A percentile compares a stretch with the other conserved stretches of the same genome.
phyloP scores from a whole-genome alignment of 805 yeast species.

The Saccharomyces paradoxus region DNA sequence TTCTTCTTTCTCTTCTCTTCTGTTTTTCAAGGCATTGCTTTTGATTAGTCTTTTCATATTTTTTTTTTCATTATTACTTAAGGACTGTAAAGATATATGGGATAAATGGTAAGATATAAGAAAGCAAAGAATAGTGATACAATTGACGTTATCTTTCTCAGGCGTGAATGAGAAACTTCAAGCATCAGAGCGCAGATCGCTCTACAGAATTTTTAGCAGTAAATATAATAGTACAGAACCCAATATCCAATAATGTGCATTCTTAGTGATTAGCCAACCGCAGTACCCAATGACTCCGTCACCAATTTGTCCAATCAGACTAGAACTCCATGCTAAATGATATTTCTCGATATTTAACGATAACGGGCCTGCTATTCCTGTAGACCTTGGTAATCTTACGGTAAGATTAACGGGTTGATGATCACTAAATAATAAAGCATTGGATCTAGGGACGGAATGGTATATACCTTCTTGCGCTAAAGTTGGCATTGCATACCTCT shows the following conservation, averaged over 20 bases:
- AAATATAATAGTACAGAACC: not conserved
- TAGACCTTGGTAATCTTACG: constrained; percentile 36
- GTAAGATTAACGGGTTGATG: constrained; percentile 69
- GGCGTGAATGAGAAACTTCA: not conserved
- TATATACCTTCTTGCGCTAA: constrained; percentile 36
- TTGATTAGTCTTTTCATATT: not conserved
- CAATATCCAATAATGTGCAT: constrained; percentile 7
- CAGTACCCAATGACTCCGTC: constrained; percentile 22
- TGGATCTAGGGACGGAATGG: constrained; percentile 33
- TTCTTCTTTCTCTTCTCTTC: not conserved
- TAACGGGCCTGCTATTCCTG: not conserved
- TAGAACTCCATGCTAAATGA: not conserved
- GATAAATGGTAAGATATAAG: not conserved
- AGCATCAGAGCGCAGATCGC: not conserved
- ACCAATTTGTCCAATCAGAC: constrained; percentile 8
- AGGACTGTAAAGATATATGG: not conserved
- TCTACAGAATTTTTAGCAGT: not conserved
- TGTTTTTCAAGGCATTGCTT: not conserved
- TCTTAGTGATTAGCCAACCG: constrained; percentile 18
- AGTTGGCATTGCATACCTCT: constrained; percentile 31
- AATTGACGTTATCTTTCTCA: not conserved
- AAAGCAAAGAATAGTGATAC: not conserved
- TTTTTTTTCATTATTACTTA: not conserved
- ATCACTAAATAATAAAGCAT: constrained; percentile 51
- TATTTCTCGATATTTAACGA: not conserved